Evolutionary conservation across 371 early-diverging fungal species (phyloP).

Genomic region (Haplosporangium sp.): DNA sequence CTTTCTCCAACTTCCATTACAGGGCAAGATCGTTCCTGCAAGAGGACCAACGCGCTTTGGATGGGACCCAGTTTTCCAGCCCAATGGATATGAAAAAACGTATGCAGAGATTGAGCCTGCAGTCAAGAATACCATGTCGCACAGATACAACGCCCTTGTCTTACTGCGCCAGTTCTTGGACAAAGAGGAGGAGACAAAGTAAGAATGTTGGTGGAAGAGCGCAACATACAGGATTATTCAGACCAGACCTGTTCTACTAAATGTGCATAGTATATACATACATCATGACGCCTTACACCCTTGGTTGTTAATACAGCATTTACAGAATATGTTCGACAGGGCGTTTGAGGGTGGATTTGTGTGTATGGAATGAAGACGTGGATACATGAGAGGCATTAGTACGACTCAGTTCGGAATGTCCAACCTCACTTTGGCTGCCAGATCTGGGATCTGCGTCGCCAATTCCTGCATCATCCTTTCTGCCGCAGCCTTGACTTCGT

Average conservation of each 20-base stretch:
- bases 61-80: conserved; percentile 96
- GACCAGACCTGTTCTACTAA: no score
- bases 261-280: no score
- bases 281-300: no score
- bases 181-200: conserved; percentile 15
- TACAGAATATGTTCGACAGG: no score
- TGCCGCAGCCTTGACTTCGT: conserved; percentile 57
- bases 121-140: conserved; percentile 92
- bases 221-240: no score
- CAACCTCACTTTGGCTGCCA: conserved; percentile 32
- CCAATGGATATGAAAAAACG: conserved; percentile 82
- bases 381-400: no score
- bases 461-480: conserved; percentile 41
- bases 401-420: conserved; percentile 21
- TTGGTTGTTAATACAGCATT: no score
- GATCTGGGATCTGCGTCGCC: conserved; percentile 13
- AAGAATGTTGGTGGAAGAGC: no score
- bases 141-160: conserved; percentile 82
- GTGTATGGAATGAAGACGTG: no score
- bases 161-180: conserved; percentile 71
- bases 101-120: conserved; percentile 93
- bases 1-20: background rate
- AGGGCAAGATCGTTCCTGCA: conserved; percentile 91
- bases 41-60: conserved; percentile 90
- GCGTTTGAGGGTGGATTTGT: no score